Conservation (phyloP, 176 grass and related monocot genomes). For the Oryza officinalis region DNA sequence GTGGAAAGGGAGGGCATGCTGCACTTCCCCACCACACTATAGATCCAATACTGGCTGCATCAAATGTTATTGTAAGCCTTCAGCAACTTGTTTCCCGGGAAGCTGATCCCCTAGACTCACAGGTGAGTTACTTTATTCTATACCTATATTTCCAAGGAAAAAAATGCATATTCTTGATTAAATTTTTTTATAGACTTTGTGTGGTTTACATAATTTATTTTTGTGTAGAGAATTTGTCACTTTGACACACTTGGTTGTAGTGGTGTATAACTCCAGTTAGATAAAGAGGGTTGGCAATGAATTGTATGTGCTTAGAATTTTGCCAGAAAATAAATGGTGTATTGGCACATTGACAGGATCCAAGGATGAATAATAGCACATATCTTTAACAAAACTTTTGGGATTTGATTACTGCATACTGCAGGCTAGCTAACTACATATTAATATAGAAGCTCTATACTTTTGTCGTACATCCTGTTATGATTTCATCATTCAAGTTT, state of each 20-base stretch:
- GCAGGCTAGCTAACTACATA: neutral
- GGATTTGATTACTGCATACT: neutral
- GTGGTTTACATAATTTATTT: slow-evolving; percentile 9
- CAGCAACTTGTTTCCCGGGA: slow-evolving; percentile 94
- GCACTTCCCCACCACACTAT: slow-evolving; percentile 95
- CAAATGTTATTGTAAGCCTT: slow-evolving; percentile 93
- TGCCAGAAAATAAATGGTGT: slow-evolving; percentile 7
- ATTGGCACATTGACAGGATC: neutral
- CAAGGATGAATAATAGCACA: neutral
- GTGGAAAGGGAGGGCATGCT: slow-evolving; percentile 91
- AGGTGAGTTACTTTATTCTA: slow-evolving; percentile 48
- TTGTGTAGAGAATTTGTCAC: neutral
- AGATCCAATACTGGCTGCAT: slow-evolving; percentile 94
- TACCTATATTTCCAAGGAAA: neutral
- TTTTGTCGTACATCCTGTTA: neutral
- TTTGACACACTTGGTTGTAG: neutral
- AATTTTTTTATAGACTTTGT: neutral
- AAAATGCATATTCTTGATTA: neutral
- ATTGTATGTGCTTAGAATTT: neutral
- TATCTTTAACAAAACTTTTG: neutral
- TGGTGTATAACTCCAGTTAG: slow-evolving; percentile 26
- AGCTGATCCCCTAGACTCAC: slow-evolving; percentile 94
- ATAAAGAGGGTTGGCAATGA: neutral
- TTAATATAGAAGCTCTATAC: slow-evolving; percentile 23
- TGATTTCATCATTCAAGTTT: neutral